These are phyloP conservation scores for Solanum chacoense DNA, from an alignment of 305 asterid species.

Conservation along the genomic window DNA sequence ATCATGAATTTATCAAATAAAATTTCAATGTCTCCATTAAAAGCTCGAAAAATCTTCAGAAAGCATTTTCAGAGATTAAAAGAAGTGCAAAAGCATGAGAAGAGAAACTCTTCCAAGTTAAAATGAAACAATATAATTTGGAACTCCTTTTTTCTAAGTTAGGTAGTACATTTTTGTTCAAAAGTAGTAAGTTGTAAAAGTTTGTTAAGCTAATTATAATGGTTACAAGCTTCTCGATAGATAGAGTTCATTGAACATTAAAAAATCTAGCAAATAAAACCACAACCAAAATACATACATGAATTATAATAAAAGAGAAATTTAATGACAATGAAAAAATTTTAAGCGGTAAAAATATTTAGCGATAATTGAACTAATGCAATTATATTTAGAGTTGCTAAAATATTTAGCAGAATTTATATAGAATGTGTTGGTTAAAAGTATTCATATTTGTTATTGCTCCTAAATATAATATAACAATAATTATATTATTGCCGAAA, in stretches of 20 bases:
- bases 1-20: no score
- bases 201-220: not conserved
- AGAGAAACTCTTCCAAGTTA: not conserved
- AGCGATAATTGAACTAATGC: no score
- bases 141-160: not conserved
- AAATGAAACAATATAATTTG: not conserved
- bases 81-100: not conserved
- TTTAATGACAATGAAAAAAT: no score
- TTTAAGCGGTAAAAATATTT: no score
- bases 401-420: no score
- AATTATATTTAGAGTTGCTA: no score
- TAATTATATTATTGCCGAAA: no score
- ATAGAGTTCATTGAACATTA: not conserved
- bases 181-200: not conserved
- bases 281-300: not conserved
- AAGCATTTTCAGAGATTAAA: not conserved
- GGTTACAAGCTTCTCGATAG: not conserved
- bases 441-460: no score
- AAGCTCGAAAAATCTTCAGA: not conserved
- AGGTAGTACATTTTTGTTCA: not conserved
- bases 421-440: no score
- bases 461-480: no score
- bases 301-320: no score
- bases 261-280: not conserved
- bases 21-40: not conserved